Evolutionary conservation across 371 early-diverging fungal genomes (phyloP).

Genomic region (Lichtheimia ornata): DNA sequence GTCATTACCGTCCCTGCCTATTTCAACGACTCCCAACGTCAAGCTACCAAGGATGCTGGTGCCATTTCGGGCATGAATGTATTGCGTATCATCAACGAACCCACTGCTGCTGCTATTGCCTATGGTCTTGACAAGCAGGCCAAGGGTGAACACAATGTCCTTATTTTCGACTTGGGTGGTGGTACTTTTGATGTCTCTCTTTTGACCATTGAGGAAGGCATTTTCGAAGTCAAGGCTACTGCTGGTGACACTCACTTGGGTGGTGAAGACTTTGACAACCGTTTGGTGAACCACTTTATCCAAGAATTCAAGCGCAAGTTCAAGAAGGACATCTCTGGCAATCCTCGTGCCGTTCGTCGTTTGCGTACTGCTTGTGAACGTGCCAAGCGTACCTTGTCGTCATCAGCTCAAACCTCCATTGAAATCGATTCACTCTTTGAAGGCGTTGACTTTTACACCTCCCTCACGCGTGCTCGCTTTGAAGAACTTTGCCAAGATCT

Average conservation of each 20-base stretch:
- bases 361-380: conserved; percentile 96
- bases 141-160: conserved; percentile 80
- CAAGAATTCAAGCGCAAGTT: conserved; percentile 92
- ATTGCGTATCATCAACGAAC: conserved; percentile 98
- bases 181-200: conserved; percentile 98
- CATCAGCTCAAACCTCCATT: conserved; percentile 86
- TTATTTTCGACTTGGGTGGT: conserved; percentile 97
- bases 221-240: conserved; percentile 95
- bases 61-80: conserved; percentile 94
- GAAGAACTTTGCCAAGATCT: conserved; percentile 95
- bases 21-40: conserved; percentile 94
- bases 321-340: conserved; percentile 86
- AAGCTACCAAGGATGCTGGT: conserved; percentile 99
- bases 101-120: conserved; percentile 98
- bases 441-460: conserved; percentile 92
- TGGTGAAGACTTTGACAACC: conserved; percentile 98
- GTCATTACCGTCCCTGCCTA: conserved; percentile 72
- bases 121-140: conserved; percentile 94
- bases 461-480: conserved; percentile 96
- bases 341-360: conserved; percentile 92
- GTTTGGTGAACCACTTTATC: conserved; percentile 87
- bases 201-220: conserved; percentile 91
- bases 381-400: conserved; percentile 94
- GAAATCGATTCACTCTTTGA: conserved; percentile 95
- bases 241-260: conserved; percentile 98